Evolutionary conservation across 371 early-diverging fungal genomes (phyloP).

Genomic region (Thermomucor indicae-seudaticae): DNA sequence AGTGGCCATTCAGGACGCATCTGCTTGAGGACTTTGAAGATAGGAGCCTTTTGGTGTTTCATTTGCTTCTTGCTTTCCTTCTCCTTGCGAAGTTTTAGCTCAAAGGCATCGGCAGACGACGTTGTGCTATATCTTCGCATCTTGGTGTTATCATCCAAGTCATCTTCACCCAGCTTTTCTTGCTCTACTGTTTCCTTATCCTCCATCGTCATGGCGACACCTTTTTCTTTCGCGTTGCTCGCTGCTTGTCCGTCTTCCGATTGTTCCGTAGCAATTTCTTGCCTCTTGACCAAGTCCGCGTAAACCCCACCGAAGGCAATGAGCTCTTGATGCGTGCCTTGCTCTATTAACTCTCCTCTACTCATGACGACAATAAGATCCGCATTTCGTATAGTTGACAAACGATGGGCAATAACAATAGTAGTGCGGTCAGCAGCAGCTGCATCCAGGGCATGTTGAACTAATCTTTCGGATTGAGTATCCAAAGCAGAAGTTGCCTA

Average conservation of each 20-base stretch:
- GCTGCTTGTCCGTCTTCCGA: not conserved
- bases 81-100: slow-evolving; percentile 42
- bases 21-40: slow-evolving; percentile 28
- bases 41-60: slow-evolving; percentile 46
- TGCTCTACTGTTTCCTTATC: slow-evolving; percentile 18
- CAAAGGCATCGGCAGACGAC: slow-evolving; percentile 42
- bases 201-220: too few species aligned
- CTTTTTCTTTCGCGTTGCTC: too few species aligned
- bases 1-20: slow-evolving; percentile 39
- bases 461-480: slow-evolving; percentile 76
- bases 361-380: slow-evolving; percentile 82
- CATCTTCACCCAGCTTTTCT: slow-evolving; percentile 29
- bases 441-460: slow-evolving; percentile 76
- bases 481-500: slow-evolving; percentile 77
- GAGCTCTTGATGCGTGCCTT: slow-evolving; percentile 69
- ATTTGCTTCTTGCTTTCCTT: slow-evolving; percentile 35
- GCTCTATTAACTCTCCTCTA: slow-evolving; percentile 68
- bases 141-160: slow-evolving; percentile 7
- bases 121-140: slow-evolving; percentile 15
- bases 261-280: slow-evolving; percentile 32
- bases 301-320: slow-evolving; percentile 50
- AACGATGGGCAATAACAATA: slow-evolving; percentile 90
- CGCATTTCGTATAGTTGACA: slow-evolving; percentile 78
- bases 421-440: slow-evolving; percentile 81
- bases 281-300: slow-evolving; percentile 53